Evolutionary conservation across 2,329 filamentous ascomycete species (phyloP).

Genomic region (Cladophialophora yegresii): DNA sequence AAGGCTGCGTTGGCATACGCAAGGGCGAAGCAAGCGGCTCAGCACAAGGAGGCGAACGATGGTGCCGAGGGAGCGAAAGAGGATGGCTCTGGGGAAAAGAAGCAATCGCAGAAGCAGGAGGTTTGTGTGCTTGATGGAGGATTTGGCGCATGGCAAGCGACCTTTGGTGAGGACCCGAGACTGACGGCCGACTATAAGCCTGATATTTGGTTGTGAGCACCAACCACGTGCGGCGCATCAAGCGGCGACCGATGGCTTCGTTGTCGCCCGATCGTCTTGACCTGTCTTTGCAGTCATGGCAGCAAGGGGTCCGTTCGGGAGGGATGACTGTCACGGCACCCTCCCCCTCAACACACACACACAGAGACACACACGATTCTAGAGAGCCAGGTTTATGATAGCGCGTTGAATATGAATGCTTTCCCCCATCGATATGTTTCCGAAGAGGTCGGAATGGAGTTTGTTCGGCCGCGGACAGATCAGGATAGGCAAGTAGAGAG

Average conservation of each 20-base stretch:
- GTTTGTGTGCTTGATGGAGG: conserved; percentile 81
- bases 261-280: not conserved
- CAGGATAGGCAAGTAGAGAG: not conserved
- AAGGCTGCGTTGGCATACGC: conserved; percentile 76
- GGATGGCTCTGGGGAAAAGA: conserved; percentile 31
- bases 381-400: not conserved
- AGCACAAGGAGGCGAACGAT: conserved; percentile 27
- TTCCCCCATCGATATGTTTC: not conserved
- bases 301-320: not conserved
- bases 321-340: not conserved
- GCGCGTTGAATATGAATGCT: not conserved
- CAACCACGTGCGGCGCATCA: not conserved
- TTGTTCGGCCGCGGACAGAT: not conserved
- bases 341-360: no score
- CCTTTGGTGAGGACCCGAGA: conserved; percentile 70
- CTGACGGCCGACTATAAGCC: conserved; percentile 82
- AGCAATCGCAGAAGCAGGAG: conserved; percentile 57
- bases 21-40: conserved; percentile 44
- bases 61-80: conserved; percentile 32
- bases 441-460: not conserved
- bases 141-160: conserved; percentile 87
- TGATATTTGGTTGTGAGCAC: conserved; percentile 68
- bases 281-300: not conserved
- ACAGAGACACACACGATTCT: not conserved
- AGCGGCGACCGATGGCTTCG: not conserved